Evolutionary conservation across 768 basidiomycete species (phyloP), one percentile per base, ranked within the genome.

Genomic region (Gymnopilus dilepis): DNA sequence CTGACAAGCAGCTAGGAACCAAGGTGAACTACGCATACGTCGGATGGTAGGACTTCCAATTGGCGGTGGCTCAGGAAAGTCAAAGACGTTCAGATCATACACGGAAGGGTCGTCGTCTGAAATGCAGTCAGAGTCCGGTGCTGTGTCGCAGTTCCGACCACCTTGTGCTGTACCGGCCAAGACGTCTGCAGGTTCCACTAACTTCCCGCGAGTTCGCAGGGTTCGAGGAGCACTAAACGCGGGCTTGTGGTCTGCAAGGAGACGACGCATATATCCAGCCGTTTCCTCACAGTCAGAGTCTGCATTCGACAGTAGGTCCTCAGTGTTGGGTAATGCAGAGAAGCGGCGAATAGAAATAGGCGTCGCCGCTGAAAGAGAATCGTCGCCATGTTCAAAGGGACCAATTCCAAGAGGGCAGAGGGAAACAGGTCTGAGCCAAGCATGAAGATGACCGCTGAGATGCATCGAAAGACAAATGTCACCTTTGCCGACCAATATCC

Each of bases 1-100:
- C 17, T 54, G 47, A 50, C 47, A 50, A 6, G 47, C 61, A 33
- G 41, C 40, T 24, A 70, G 71, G 61, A 80, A 78, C 72, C 79
- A 72, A 31, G 80, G 82, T 13, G 78, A 77, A 63, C 79, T 82
- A 43, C 76, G 76, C 76, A 82, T 79, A 40, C 77, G 74, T 13
- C 80, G 75, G 28, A 81, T 69, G 31, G 73, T 72, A 6, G 79
- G 77, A 62, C 74, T 77, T 12, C 68, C 62, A n/a, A 78, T 74
- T 11, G 76, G 74, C 24, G 82, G 82, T 1, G 82, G 82, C 58
- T 76, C 75, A 12, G 78, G 76, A 64, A 79, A 78, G 54, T 76
- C 79, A 22, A 77, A 73, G 43, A 74, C 69, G 53, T 74, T 69
- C 30, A 75, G 73, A 50, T 74, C 66, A 33, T 73, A 71, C 19